Base-by-base conservation (phyloP, 495 filamentous ascomycete genomes). In the Penicillium bialowiezense region DNA sequence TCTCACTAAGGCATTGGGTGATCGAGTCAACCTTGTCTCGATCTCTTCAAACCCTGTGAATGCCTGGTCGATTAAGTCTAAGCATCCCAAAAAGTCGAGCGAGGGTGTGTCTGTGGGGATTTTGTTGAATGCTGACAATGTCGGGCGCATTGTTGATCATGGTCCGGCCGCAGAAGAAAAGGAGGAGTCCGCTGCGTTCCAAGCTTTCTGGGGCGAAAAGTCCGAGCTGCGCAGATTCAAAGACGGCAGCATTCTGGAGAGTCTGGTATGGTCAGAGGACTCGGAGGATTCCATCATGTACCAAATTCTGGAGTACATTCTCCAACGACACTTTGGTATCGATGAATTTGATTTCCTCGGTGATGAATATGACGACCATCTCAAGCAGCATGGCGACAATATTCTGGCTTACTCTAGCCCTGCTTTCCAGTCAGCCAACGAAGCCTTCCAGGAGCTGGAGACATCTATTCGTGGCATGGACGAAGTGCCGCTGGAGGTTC, bases 161-260 rank as follows among this genome's bases (percentile, higher is more conserved):
- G 93, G 93, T 2, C 93, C 93, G 2, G 62, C 84, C 1, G 89
- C 89, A 3, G 89, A 96, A 62, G 76, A 90, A 39, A 90, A 76
- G 50, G 68, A 68, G 17, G 73, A 70, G 50, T 69, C 76, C 21
- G 63, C 66, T 29, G 62, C 63, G 1, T 79, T 78, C 55, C 67
- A 73, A 17, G 59, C 58, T 4, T 80, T 81, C 47, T 80, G 76
- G 77, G 77, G 76, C 23, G 68, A 73, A 13, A 81, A 81, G 54
- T 70, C 77, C 8, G 77, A 81, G 54, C 60, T 81, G 33, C 69
- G 77, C 44, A 69, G 77, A 20, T 81, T 79, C 56, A 77, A 77
- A 48, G 79, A 80, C 52, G 78, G 77, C 14, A 78, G 69, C 31
- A 79, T 81, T 38, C 52, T 72, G 47, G 77, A 82, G 62, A 93